A percentile compares a stretch with the other conserved stretches of the same genome.
Evolutionary conservation across 139 green algal species (phyloP).

Genomic region (Chlamydomonas incerta): DNA sequence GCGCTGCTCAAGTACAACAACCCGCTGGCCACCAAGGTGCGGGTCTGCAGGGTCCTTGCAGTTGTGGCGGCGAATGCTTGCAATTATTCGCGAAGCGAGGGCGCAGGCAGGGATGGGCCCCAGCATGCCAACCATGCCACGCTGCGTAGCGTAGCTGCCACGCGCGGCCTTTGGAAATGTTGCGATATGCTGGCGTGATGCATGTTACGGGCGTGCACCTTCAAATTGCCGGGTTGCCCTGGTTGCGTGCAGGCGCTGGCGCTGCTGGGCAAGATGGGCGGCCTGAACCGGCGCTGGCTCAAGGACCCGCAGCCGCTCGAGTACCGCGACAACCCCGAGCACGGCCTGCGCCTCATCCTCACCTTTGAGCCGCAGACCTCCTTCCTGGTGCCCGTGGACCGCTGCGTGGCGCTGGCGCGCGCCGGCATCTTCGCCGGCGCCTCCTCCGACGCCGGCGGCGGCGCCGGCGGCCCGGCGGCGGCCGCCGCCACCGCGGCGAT

Average conservation of each 20-base stretch:
- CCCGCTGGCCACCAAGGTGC: constrained; percentile 79
- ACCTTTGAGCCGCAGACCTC: constrained; percentile 89
- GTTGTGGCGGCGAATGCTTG: too few relatives aligned
- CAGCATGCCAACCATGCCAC: too few relatives aligned
- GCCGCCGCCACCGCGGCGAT: neutral
- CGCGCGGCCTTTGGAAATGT: too few relatives aligned
- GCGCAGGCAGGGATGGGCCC: too few relatives aligned
- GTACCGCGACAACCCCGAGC: constrained; percentile 92
- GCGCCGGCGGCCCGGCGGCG: neutral
- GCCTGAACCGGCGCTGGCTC: constrained; percentile 90
- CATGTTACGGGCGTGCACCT: too few relatives aligned
- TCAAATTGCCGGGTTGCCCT: too few relatives aligned
- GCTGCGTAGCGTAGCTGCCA: too few relatives aligned
- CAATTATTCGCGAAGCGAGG: too few relatives aligned
- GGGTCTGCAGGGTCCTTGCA: neutral
- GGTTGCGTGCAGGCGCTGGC: neutral
- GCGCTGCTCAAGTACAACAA: constrained; percentile 83
- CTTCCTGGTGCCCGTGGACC: constrained; percentile 96
- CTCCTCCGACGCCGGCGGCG: constrained; percentile 2
- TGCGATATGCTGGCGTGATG: too few relatives aligned
- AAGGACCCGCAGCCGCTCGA: constrained; percentile 79
- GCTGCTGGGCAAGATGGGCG: constrained; percentile 97
- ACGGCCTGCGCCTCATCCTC: constrained; percentile 95
- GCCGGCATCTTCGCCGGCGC: constrained; percentile 8
- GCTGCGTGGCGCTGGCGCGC: constrained; percentile 68